Conservation (phyloP, 192 early-diverging fungal species). For the Backusella macrospora region DNA sequence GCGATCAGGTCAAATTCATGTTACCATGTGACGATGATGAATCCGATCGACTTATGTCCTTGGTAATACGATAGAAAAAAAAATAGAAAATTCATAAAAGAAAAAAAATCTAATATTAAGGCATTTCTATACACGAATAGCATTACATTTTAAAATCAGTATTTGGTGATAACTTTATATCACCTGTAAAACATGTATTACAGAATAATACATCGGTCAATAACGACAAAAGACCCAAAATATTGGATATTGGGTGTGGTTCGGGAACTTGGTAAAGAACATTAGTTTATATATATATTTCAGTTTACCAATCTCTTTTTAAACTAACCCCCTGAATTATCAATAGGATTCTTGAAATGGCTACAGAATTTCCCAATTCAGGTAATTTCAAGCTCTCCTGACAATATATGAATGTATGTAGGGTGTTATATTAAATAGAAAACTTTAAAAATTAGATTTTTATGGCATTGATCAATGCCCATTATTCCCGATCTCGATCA, state of each 20-base stretch:
- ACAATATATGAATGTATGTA: not conserved
- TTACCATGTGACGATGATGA: conserved; percentile 24
- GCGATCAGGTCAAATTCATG: not conserved
- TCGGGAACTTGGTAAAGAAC: conserved; percentile 1
- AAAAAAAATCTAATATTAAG: too few species aligned
- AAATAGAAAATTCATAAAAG: not conserved
- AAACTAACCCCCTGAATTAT: not conserved
- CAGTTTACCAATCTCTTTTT: not conserved
- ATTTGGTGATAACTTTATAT: conserved; percentile 25
- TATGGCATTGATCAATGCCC: conserved; percentile 37
- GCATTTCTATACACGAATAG: conserved; percentile 1
- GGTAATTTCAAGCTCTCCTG: not conserved
- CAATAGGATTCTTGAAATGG: conserved; percentile 40
- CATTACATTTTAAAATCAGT: conserved; percentile 30
- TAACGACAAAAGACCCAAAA: not conserved
- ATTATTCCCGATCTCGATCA: conserved; percentile 32
- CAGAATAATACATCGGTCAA: not conserved
- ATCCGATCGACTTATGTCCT: conserved; percentile 12
- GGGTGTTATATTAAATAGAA: not conserved
- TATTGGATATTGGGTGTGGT: conserved; percentile 27
- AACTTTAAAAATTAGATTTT: conserved; percentile 22
- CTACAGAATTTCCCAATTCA: conserved; percentile 33
- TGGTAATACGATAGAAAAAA: conserved; percentile 5
- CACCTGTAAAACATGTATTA: conserved; percentile 17
- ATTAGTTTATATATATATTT: not conserved